phyloP scores from a whole-genome alignment of 257 asterid genomes.

The Jacaranda mimosifolia region DNA sequence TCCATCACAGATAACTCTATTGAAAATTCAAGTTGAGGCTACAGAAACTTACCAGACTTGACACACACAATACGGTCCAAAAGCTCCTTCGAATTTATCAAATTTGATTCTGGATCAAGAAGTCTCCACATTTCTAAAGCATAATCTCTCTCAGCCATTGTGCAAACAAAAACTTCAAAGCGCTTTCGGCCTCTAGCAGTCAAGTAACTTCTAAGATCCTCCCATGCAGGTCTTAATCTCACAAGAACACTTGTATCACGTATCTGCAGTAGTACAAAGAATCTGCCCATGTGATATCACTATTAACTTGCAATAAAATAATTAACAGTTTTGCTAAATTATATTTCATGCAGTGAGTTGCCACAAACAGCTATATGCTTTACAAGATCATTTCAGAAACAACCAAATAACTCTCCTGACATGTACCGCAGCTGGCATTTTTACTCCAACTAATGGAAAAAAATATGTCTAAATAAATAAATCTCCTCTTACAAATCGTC shows the following conservation, averaged over 20 bases:
- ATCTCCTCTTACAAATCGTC: background rate
- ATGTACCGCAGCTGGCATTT: conserved; percentile 13
- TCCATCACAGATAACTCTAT: conserved; percentile 20
- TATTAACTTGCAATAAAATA: conserved; percentile 1
- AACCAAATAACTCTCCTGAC: conserved; percentile 20
- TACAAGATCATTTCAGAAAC: background rate
- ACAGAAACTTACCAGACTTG: conserved; percentile 75
- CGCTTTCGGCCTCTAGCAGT: conserved; percentile 98
- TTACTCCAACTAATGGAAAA: conserved; percentile 9
- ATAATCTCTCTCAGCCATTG: conserved; percentile 99
- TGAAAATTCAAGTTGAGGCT: conserved; percentile 6
- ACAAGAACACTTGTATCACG: conserved; percentile 99
- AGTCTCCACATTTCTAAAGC: conserved; percentile 99
- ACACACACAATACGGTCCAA: conserved; percentile 92
- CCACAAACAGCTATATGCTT: conserved; percentile 27
- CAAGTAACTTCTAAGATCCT: conserved; percentile 92
- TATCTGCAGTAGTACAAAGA: conserved; percentile 56
- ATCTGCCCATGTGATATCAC: conserved; percentile 14
- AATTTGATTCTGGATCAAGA: conserved; percentile 93
- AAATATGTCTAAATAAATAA: background rate
- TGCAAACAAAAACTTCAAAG: conserved; percentile 97
- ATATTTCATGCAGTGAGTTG: conserved; percentile 12
- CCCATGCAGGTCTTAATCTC: conserved; percentile 99
- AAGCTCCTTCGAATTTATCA: conserved; percentile 75
- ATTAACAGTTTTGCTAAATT: conserved; percentile 12